Base-by-base conservation (phyloP, 2,329 filamentous ascomycete species). In the Phialophora verrucosa region DNA sequence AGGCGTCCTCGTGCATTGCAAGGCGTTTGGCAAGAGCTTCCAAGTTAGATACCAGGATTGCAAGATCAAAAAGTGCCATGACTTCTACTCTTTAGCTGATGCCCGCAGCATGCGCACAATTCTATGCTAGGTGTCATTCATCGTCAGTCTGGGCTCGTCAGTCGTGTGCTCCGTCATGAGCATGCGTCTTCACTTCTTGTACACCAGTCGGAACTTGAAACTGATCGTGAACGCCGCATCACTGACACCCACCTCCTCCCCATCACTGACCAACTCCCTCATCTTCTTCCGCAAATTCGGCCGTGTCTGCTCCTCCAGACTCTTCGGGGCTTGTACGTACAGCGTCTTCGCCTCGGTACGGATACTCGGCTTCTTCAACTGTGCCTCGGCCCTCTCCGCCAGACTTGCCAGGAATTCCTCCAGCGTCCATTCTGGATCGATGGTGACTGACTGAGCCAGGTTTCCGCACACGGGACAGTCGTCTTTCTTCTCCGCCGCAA, bases 401-500 rank as follows among this genome's bases (percentile, higher is more conserved):
- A 99, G 83, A 42, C 89, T 90, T 57, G 96, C 93, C 29, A 98
- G 86, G 65, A 98, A 91, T 35, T 96, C 92, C 71, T 90, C 86
- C 42, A 99, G 82, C 0, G 92, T 96, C 75, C 83, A 83, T 50
- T 87, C 84, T 0, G 90, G 85, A 73, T 93, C 86, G 27, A 96
- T 86, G 2, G 85, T 80, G 14, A 98, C 83, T 29, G 90, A 89
- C 60, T 92, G 90, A 3, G 95, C 88, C 65, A 92, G 80, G 61
- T 92, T 91, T 20, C 94, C 93, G 75, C 95, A 99, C 6, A 98
- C 95, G 2, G 95, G 93, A 71, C 95, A 99, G 78, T 98, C 95
- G 17, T 90, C 86, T 78, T 97, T 98, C 82, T 91, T 92, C 80
- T 97, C 90, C 74, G 97, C 93, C 74, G 93, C 90, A 77, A 98